phyloP scores from a whole-genome alignment of 2,329 filamentous ascomycete genomes.

The Trichoderma semiorbis region DNA sequence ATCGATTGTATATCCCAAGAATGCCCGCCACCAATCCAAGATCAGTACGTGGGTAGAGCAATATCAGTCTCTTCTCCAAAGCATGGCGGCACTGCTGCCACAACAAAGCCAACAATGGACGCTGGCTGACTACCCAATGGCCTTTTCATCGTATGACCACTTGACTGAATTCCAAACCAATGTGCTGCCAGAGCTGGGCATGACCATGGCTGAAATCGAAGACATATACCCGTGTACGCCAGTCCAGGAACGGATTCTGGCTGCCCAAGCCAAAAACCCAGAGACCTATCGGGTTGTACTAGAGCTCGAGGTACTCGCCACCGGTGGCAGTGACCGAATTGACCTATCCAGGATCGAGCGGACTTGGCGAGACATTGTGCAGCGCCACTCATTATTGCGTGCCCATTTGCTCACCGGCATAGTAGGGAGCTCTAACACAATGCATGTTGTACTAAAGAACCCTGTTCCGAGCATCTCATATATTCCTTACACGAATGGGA shows the following conservation, averaged over 20 bases:
- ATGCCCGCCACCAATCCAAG: neutral
- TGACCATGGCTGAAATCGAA: neutral
- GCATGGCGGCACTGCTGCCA: neutral
- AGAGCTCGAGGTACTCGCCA: too few species aligned
- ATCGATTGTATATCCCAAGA: neutral
- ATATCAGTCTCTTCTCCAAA: neutral
- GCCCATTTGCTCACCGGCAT: too few species aligned
- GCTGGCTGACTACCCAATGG: conserved; percentile 28
- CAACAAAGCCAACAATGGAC: conserved; percentile 20
- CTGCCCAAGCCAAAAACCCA: neutral
- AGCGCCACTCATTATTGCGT: too few species aligned
- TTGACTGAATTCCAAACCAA: too few species aligned
- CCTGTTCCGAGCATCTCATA: too few species aligned
- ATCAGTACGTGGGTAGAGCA: neutral
- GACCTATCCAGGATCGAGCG: too few species aligned
- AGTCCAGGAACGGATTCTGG: conserved; percentile 19
- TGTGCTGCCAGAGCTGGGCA: neutral
- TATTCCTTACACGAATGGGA: too few species aligned
- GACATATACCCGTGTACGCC: conserved; percentile 16
- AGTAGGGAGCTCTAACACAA: too few species aligned
- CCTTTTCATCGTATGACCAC: conserved; percentile 13
- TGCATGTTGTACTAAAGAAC: too few species aligned
- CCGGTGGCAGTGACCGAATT: too few species aligned
- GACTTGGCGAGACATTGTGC: too few species aligned
- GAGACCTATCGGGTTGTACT: too few species aligned